Evolutionary conservation across 2,329 filamentous ascomycete species (phyloP).

Genomic region (Fusarium scirpi): DNA sequence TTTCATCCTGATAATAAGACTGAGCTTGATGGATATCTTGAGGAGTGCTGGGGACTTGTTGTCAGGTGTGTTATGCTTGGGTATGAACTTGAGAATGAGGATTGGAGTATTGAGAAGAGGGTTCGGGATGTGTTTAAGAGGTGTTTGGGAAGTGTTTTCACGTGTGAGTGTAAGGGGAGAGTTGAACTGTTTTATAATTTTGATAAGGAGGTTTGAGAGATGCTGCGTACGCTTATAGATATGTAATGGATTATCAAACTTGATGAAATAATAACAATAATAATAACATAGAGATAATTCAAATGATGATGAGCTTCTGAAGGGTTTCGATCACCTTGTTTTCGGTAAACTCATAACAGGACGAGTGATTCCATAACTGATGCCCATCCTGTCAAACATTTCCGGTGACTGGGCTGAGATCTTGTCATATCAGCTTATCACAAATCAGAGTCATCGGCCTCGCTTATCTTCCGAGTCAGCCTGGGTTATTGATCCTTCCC

Average conservation of each 20-base stretch:
- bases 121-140: accelerated
- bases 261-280: not conserved
- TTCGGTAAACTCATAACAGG: accelerated
- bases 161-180: not conserved
- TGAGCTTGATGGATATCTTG: conserved; percentile 3
- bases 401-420: not conserved
- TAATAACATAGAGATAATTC: too few species aligned
- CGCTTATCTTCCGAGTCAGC: conserved; percentile 16
- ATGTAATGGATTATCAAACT: not conserved
- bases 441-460: conserved; percentile 11
- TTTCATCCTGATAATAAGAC: not conserved
- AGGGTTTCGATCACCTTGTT: not conserved
- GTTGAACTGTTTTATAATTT: not conserved
- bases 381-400: not conserved
- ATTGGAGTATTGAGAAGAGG: not conserved
- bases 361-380: not conserved
- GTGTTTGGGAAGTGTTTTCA: not conserved
- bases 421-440: conserved; percentile 13
- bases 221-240: too few species aligned
- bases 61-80: conserved; percentile 21
- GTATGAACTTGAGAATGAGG: not conserved
- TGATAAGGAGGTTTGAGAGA: not conserved
- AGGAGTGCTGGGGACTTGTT: conserved; percentile 26
- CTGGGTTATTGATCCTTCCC: not conserved
- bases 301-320: too few species aligned